These are phyloP conservation scores for Yamadazyma akitaensis DNA, from an alignment of 805 yeast species.

Conservation along the genomic window DNA sequence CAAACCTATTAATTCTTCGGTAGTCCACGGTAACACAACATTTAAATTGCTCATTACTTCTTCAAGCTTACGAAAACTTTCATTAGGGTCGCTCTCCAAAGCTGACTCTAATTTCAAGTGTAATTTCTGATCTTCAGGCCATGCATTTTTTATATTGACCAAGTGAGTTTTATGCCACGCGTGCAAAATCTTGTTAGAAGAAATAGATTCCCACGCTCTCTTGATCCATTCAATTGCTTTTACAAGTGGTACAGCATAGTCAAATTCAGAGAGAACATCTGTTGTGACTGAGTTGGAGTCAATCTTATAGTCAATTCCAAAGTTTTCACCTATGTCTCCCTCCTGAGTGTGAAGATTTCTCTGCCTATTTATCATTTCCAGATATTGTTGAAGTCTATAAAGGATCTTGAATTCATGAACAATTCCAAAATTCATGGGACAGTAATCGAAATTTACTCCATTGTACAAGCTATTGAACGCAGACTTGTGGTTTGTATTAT, in stretches of 20 bases:
- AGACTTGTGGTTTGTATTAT: constrained; percentile 35
- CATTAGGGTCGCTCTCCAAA: constrained; percentile 8
- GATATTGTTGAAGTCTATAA: constrained; percentile 57
- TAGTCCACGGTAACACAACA: constrained; percentile 57
- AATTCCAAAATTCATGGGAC: constrained; percentile 65
- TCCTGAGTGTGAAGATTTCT: constrained; percentile 9
- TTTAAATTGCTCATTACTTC: constrained; percentile 45
- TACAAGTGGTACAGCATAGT: constrained; percentile 48
- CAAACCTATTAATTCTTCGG: constrained; percentile 51
- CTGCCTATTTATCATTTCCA: constrained; percentile 40
- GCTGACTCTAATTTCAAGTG: background rate
- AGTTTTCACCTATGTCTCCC: background rate
- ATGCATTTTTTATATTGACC: constrained; percentile 22
- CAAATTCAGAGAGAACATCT: constrained; percentile 36
- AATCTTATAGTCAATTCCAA: constrained; percentile 5
- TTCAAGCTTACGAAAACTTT: constrained; percentile 40
- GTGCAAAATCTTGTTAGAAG: constrained; percentile 27
- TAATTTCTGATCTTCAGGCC: constrained; percentile 23
- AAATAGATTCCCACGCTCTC: constrained; percentile 49
- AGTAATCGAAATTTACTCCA: constrained; percentile 50
- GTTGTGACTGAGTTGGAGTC: constrained; percentile 8
- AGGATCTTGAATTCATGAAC: constrained; percentile 58
- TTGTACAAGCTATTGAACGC: constrained; percentile 32
- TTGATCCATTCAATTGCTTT: constrained; percentile 59
- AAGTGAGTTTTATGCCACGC: constrained; percentile 38